Base-by-base conservation (phyloP, 352 stramenopile species). In the Phytophthora melonis region DNA sequence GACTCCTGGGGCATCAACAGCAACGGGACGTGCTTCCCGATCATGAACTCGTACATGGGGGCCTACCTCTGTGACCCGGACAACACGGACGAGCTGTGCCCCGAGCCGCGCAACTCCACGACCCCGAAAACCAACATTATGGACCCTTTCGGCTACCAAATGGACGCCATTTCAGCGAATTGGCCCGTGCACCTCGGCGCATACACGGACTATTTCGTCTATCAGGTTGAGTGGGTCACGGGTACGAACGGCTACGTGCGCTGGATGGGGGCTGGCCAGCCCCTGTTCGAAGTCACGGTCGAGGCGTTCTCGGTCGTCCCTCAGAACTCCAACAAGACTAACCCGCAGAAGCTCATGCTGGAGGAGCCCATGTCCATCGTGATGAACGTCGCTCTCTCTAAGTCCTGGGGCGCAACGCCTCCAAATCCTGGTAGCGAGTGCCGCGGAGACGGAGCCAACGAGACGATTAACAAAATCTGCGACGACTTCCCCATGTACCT, bases 151-250 rank as follows among this genome's bases (percentile, higher is more conserved):
- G 86, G 81, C 68, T 93, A 93, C 66, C 84, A 94, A 68, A 94
- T 93, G 85, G 85, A 94, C 59, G 87, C 85, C n/a, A 88, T 94
- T 45, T 94, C 85, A 18, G 69, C 86, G 19, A 94, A 94, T 70
- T 94, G 84, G 87, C 77, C 75, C 1, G 75, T 94, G 6, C 84
- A 89, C 36, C 56, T 92, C 8, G 84, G 78, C 0, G 87, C 80
- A 0, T 93, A 94, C 65, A 78, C 70, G 5, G 78, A 81, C 19
- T 94, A 81, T 30, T 59, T 92, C 11, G 69, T 79, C 8, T 94
- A 94, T 45, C 84, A 92, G 58, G 19, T 94, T 13, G 87, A 94
- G 62, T 94, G 87, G 87, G 83, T 93, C 60, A 92, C 83, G 7
- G 87, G 87, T 3, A 56, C 69, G 45, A 82, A 82, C 9, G 87